phyloP scores from a whole-genome alignment of 176 grass and related monocot genomes.

The Raddia distichophylla region DNA sequence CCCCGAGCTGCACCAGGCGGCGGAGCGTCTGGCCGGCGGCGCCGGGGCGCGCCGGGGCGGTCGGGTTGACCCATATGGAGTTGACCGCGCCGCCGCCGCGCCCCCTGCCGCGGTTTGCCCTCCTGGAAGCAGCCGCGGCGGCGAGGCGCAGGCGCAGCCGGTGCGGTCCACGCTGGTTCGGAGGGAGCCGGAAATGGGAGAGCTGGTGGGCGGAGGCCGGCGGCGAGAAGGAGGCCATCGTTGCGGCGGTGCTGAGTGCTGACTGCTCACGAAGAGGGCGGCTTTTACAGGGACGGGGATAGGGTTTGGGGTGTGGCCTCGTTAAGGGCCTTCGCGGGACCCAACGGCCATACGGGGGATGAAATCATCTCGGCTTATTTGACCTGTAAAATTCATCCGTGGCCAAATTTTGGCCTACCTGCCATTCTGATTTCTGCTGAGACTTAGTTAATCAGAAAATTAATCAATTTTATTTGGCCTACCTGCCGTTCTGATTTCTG shows the following conservation, averaged over 20 bases:
- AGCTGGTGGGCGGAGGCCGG: background rate
- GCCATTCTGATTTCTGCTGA: no score
- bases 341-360: background rate
- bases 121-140: constrained; percentile 28
- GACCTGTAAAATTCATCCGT: no score
- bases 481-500: no score
- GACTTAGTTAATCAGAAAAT: no score
- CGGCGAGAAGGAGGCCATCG: constrained; percentile 23
- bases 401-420: no score
- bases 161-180: background rate
- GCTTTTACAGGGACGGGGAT: background rate
- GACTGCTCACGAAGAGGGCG: background rate
- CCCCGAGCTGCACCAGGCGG: constrained; percentile 46
- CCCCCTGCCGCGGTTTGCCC: background rate
- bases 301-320: background rate
- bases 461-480: no score
- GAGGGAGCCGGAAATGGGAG: background rate
- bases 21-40: constrained; percentile 19
- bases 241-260: background rate
- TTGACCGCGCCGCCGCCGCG: constrained; percentile 17
- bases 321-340: background rate
- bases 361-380: no score
- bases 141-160: background rate
- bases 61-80: constrained; percentile 48
- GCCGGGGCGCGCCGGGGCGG: constrained; percentile 17